Evolutionary conservation across 306 rosid genomes (phyloP).

Genomic region (Lathyrus aphaca): DNA sequence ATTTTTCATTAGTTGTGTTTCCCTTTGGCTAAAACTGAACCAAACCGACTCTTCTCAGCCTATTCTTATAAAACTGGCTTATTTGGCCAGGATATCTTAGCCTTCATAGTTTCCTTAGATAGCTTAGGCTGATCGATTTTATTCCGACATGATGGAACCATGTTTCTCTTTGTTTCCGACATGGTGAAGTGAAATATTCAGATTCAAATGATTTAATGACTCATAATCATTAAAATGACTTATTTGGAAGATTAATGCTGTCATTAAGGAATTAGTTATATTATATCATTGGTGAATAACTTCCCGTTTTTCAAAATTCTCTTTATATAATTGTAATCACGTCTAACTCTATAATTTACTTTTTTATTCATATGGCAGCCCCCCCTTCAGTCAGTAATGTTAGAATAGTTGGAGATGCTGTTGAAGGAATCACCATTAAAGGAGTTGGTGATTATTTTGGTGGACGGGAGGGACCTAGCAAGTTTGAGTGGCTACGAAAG

Average conservation of each 20-base stretch:
- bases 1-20: neutral
- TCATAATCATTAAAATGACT: neutral
- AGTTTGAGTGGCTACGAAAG: conserved; percentile 90
- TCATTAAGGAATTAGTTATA: neutral
- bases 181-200: neutral
- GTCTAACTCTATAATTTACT: conserved; percentile 32
- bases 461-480: conserved; percentile 99
- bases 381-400: conserved; percentile 86
- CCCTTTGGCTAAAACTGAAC: neutral
- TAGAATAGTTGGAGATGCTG: conserved; percentile 76
- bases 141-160: neutral
- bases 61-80: neutral
- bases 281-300: neutral
- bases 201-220: neutral
- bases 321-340: neutral
- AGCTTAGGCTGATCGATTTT: neutral
- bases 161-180: neutral
- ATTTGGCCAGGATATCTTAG: neutral
- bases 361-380: conserved; percentile 57
- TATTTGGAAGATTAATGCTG: conserved; percentile 16
- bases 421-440: conserved; percentile 77
- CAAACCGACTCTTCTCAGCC: neutral
- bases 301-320: neutral
- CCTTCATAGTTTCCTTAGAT: neutral
- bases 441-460: conserved; percentile 97